Evolutionary conservation across 2,329 filamentous ascomycete genomes (phyloP), one percentile per base, ranked within the genome.

Genomic region (Bipolaris bicolor): DNA sequence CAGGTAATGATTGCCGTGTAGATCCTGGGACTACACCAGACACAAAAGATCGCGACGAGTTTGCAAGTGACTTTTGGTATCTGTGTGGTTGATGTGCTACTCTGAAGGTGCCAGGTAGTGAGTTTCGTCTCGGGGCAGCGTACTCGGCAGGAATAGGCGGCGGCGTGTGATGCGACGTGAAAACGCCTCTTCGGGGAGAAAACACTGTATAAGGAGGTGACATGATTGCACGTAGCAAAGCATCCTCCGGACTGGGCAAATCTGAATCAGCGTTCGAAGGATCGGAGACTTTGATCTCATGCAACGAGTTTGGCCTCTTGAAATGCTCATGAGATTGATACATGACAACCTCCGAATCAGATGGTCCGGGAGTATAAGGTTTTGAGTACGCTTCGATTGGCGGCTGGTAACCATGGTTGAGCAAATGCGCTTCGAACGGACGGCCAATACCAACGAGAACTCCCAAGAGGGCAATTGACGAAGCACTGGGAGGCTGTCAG

Each of bases 371-470:
- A 18, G n/a, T 29, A 41, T 49, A 46, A 20, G 69, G 67, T 15
- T 67, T 64, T 18, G 56, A 44, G 29, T 58, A 43, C 5, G 40
- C 41, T 3, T 62, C 52, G 1, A n/a, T 18, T 13, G 64, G 43
- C 34, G 47, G 52, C 49, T 55, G 58, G 18, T 70, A 70, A 18
- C 61, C 64, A 20, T 68, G 63, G 15, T 65, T 72, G 48, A 75
- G 66, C 1, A 76, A 52, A 52, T 72, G 69, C 10, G 75, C 74
- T 54, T 77, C 75, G 44, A 77, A 77, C 1, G 75, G 75, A 24
- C 74, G 73, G 11, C 70, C 65, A 7, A 75, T 67, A 7, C 65
- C 60, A 20, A 69, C 65, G 26, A 77, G 69, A 41, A 76, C 68
- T 9, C 65, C 67, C 39, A 77, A 77, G 10, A 76, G 60, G 3